These are phyloP conservation scores for Ophiostoma angusticollis DNA, from an alignment of 2,329 filamentous ascomycete species.

Conservation along the genomic window DNA sequence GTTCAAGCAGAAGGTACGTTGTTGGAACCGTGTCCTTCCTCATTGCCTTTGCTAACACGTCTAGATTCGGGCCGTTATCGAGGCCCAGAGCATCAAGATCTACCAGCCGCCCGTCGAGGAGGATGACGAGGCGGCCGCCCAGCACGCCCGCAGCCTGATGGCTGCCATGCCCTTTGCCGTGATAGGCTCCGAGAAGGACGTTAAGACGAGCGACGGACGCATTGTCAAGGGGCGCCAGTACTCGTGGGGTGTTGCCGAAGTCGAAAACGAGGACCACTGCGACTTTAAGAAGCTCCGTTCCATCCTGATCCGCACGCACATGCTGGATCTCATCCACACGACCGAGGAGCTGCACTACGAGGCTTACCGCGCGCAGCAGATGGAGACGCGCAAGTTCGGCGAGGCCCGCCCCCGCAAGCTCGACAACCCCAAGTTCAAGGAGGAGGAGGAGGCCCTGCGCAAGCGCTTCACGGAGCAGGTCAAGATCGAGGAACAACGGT, in stretches of 20 bases:
- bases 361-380: conserved; percentile 96
- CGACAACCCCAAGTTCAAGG: conserved; percentile 99
- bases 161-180: conserved; percentile 97
- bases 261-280: conserved; percentile 99
- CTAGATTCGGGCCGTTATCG: conserved; percentile 86
- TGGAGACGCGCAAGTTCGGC: conserved; percentile 99
- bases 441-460: conserved; percentile 94
- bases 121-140: conserved; percentile 89
- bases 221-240: conserved; percentile 99
- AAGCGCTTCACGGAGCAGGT: conserved; percentile 99
- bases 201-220: conserved; percentile 88
- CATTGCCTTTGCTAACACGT: background rate
- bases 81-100: conserved; percentile 98
- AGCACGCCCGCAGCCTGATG: conserved; percentile 90
- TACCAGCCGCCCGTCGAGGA: conserved; percentile 97
- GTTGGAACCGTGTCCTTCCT: background rate
- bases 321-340: conserved; percentile 99
- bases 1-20: conserved; percentile 78
- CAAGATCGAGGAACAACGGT: conserved; percentile 98
- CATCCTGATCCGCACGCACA: conserved; percentile 97
- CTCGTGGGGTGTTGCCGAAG: conserved; percentile 97
- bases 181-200: conserved; percentile 98
- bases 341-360: conserved; percentile 99
- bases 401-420: conserved; percentile 94
- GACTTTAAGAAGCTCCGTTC: conserved; percentile 99